Evolutionary conservation across 441 rosid species (phyloP).

Genomic region (Adansonia rubrostipa): DNA sequence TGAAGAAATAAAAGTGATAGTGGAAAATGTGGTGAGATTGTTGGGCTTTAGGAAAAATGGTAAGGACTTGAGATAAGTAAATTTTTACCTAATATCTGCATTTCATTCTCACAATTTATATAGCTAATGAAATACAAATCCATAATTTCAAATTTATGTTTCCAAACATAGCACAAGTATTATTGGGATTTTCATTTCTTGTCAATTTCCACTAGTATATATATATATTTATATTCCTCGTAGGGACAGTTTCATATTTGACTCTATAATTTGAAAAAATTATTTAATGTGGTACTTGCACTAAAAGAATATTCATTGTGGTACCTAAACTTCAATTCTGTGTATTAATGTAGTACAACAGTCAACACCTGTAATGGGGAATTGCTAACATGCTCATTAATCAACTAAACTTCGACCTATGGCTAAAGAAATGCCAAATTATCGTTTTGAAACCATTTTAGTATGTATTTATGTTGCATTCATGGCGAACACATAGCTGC

Average conservation of each 20-base stretch:
- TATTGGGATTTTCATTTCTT: not conserved
- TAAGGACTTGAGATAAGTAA: too few relatives aligned
- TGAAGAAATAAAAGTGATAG: not conserved
- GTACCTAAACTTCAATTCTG: not conserved
- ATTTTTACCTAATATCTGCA: too few relatives aligned
- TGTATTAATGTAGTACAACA: not conserved
- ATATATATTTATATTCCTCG: not conserved
- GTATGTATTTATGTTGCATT: not conserved
- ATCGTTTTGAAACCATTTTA: not conserved
- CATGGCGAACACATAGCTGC: not conserved
- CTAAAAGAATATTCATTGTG: not conserved
- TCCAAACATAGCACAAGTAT: too few relatives aligned
- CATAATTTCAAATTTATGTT: too few relatives aligned
- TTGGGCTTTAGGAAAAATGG: too few relatives aligned
- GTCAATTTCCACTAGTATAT: not conserved
- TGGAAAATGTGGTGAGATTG: too few relatives aligned
- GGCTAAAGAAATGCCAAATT: not conserved
- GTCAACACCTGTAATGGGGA: not conserved
- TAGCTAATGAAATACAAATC: too few relatives aligned
- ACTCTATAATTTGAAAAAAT: too few relatives aligned
- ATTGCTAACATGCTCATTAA: not conserved
- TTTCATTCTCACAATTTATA: too few relatives aligned
- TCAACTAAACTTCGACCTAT: not conserved
- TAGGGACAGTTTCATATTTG: not conserved
- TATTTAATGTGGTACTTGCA: not conserved